Base-by-base conservation (phyloP, 202 grass and related monocot genomes). In the Zoysia matrella region DNA sequence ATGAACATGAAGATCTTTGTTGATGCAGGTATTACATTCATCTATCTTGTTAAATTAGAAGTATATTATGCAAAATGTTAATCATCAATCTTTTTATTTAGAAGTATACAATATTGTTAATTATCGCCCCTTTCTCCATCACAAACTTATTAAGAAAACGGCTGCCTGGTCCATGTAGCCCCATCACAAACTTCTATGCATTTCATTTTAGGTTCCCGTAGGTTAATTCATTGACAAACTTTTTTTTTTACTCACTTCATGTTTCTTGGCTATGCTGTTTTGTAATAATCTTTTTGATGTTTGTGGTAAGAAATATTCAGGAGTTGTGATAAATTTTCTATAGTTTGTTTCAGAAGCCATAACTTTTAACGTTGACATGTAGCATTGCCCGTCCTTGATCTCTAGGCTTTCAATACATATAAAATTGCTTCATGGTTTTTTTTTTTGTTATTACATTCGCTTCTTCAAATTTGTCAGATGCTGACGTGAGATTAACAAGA, bases 1-100 rank as follows among this genome's bases (percentile, higher is more conserved):
- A 93, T 98, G 95, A 93, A 92, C 76, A 93, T 98, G 92, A 98
- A 98, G 87, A 98, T 98, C 68, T 98, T 98, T 55, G 92, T 98
- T 75, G 92, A 98, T 83, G 89, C 95, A 88, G 92, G 95, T 98
- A 89, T 36, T 2, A 11, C 8, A 36, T 66, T 68, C 6, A 7
- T 14, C 65, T 80, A 60, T 70, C 79, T 22, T 36, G 73, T 36
- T 79, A 40, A 13, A 5, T 55, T 57, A 36, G 3, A 79, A 57
- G 18, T 57, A 47, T 12, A 42, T 47, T 12, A 47, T 58, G 3
- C 3, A 13, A 5, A 7, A 7, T 50, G 2, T 70, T 60, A n/a
- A 47, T 36, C 30, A 36, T 36, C 30, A 3, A 15, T 60, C 7
- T 60, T 14, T 13, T 79, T 14, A 8, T 3, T 44, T 55, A 47